These are phyloP conservation scores for Scopulariopsis brevicaulis DNA, from an alignment of 2,329 filamentous ascomycete genomes.

Conservation along the genomic window DNA sequence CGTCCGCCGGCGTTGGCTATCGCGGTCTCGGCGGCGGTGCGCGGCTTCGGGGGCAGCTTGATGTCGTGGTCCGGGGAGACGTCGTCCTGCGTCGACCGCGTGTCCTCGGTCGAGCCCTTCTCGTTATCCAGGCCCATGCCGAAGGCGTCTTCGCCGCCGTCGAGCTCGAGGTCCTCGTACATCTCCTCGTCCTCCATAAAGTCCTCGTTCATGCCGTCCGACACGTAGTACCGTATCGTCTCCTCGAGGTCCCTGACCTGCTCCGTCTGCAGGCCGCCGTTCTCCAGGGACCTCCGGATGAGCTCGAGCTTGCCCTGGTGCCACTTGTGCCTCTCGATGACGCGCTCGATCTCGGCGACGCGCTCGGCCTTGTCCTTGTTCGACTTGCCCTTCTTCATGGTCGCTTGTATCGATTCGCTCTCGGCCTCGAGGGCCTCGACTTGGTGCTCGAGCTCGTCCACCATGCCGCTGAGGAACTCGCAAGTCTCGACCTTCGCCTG, in stretches of 20 bases:
- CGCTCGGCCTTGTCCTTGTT: slow-evolving; percentile 74
- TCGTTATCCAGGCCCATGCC: slow-evolving; percentile 75
- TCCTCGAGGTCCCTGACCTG: slow-evolving; percentile 85
- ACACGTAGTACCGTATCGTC: slow-evolving; percentile 88
- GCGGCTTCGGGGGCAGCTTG: slow-evolving; percentile 18
- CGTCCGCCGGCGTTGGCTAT: slow-evolving; percentile 42
- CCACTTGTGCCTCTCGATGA: slow-evolving; percentile 92
- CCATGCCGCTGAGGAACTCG: slow-evolving; percentile 77
- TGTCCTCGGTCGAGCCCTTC: slow-evolving; percentile 87
- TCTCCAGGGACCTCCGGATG: slow-evolving; percentile 80
- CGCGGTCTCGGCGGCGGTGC: slow-evolving; percentile 34
- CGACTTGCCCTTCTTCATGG: slow-evolving; percentile 91
- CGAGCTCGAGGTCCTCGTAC: slow-evolving; percentile 87
- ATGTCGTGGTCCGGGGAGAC: slow-evolving; percentile 44
- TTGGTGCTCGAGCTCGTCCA: slow-evolving; percentile 87
- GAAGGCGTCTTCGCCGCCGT: slow-evolving; percentile 82
- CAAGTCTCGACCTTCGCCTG: slow-evolving; percentile 83
- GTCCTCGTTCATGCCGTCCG: slow-evolving; percentile 78
- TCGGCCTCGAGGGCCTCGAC: slow-evolving; percentile 91
- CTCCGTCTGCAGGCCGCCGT: slow-evolving; percentile 78
- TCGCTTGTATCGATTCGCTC: slow-evolving; percentile 72
- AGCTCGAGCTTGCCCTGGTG: slow-evolving; percentile 89
- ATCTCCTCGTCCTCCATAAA: slow-evolving; percentile 90
- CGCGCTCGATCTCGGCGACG: slow-evolving; percentile 71
- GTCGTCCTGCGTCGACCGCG: slow-evolving; percentile 86